phyloP scores from a whole-genome alignment of 352 stramenopile genomes.

The Elongisporangium anandrum region DNA sequence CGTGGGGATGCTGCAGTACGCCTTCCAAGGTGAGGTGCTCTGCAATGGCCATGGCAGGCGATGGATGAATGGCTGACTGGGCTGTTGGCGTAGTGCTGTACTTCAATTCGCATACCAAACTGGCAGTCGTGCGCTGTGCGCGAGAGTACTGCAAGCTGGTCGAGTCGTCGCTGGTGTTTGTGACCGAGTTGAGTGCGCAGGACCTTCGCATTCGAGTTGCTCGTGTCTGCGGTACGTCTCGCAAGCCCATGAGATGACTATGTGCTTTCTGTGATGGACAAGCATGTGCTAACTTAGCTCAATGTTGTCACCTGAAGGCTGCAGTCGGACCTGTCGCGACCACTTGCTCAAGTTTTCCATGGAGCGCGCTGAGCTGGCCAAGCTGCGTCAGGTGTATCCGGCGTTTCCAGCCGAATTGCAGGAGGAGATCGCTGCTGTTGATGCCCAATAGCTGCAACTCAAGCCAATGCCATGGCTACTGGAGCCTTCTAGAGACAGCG shows the following conservation, averaged over 20 bases:
- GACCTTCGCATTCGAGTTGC: conserved; percentile 60
- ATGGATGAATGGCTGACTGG: not conserved
- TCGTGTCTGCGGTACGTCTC: conserved; percentile 54
- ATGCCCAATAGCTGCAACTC: conserved; percentile 30
- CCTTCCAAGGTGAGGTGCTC: conserved; percentile 75
- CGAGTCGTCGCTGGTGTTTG: conserved; percentile 69
- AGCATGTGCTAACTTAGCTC: not conserved
- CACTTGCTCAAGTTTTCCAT: conserved; percentile 47
- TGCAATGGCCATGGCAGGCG: not conserved
- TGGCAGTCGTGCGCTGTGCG: conserved; percentile 59
- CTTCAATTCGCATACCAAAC: conserved; percentile 43
- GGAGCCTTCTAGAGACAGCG: no score
- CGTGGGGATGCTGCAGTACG: conserved; percentile 59
- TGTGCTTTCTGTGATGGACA: not conserved
- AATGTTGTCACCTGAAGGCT: conserved; percentile 23
- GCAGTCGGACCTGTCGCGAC: conserved; percentile 43
- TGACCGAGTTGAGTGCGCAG: conserved; percentile 54
- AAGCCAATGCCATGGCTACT: no score
- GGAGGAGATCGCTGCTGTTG: conserved; percentile 47
- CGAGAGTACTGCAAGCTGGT: conserved; percentile 70
- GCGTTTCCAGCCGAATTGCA: conserved; percentile 38
- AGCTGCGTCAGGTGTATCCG: conserved; percentile 27
- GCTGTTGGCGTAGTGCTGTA: conserved; percentile 41
- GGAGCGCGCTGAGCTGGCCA: conserved; percentile 39
- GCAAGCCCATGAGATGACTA: not conserved